These are phyloP conservation scores for Metschnikowia rubicola DNA, from an alignment of 805 yeast genomes.

Conservation along the genomic window DNA sequence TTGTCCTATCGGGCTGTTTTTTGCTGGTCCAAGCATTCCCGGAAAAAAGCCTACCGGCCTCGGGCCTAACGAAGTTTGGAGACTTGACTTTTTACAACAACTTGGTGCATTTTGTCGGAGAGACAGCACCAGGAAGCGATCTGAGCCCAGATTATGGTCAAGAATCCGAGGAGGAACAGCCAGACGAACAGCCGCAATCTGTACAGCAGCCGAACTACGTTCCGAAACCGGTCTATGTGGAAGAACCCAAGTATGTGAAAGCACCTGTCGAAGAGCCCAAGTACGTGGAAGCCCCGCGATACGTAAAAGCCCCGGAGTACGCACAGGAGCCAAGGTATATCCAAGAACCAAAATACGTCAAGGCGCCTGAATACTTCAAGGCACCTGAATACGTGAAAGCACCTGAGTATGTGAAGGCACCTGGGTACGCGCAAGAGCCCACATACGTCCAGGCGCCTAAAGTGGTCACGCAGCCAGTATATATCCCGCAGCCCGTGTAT, in stretches of 20 bases:
- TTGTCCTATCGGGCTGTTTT: too few species aligned
- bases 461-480: too few species aligned
- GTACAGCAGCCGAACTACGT: not conserved
- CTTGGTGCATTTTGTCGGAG: conserved; percentile 7
- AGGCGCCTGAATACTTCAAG: too few species aligned
- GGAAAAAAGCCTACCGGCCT: not conserved
- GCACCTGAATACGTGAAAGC: too few species aligned
- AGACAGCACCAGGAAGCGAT: not conserved
- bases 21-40: too few species aligned
- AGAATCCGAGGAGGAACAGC: not conserved
- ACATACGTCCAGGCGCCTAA: too few species aligned
- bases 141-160: not conserved
- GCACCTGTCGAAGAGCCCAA: not conserved
- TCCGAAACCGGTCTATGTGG: not conserved
- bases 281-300: too few species aligned
- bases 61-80: conserved; percentile 4
- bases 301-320: not conserved
- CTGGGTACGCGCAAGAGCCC: not conserved
- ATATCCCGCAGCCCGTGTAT: too few species aligned
- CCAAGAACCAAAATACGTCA: not conserved
- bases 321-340: not conserved
- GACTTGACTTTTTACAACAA: conserved; percentile 8
- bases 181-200: not conserved
- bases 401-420: too few species aligned
- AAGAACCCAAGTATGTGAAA: not conserved